Evolutionary conservation across 352 stramenopile genomes (phyloP), one percentile per base, ranked within the genome.

Genomic region (Phytophthora megakarya): DNA sequence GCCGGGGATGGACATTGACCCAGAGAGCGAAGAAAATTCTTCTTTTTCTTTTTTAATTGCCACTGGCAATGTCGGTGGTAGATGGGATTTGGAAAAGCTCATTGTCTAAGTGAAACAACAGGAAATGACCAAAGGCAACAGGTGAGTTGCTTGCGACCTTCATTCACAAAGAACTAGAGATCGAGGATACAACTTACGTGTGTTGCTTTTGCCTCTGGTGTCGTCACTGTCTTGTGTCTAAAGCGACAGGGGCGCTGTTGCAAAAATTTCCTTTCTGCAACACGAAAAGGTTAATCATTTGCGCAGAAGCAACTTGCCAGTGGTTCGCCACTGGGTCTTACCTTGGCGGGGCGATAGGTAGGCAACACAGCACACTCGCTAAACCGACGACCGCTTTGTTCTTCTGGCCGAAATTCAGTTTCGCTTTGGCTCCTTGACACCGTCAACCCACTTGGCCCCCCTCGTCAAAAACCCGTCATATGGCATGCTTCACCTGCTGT

Each of bases 1-100:
- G 53, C 70, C 47, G 23, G 72, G 51, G 44, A 76, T 73, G 30
- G 60, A 72, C 46, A 85, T 74, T 4, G 71, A 78, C 11, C 33
- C 46, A 3, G 71, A 73, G 1, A 72, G 35, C 21, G 53, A 60
- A 9, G 60, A 63, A 5, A 53, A 26, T 15, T 67, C 74, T 18
- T 74, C 70, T 42, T 76, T 78, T 65, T 92, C 84, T 54, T 73
- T 77, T 67, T 92, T 92, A 60, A 92, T 92, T 42, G 78, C 63
- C 51, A 90, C 74, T 8, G 84, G 81, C 72, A 89, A 76, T 12
- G 81, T 78, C 28, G 81, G 84, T 40, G 81, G 84, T 53, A 92
- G 62, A 56, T 78, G 65, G 25, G 74, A 70, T 62, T 84, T 88
- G 18, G 78, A 61, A 35, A 71, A 70, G 32, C 72, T 78, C 72